phyloP scores from a whole-genome alignment of 208 protist species.

The Acanthamoeba triangularis region DNA sequence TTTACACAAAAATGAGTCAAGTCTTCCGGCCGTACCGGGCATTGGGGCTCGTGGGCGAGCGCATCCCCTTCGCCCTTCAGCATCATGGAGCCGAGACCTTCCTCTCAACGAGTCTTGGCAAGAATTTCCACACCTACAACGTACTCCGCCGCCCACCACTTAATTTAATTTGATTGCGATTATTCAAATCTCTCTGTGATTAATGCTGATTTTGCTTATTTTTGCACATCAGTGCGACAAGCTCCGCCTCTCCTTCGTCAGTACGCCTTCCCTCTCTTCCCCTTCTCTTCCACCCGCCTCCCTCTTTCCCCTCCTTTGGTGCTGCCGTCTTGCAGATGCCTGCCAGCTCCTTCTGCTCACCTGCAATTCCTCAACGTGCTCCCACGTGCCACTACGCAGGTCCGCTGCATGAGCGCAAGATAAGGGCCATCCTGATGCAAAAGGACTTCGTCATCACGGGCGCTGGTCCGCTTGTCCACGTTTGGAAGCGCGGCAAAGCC shows the following conservation, averaged over 20 bases:
- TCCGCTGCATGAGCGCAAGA: conserved; percentile 2
- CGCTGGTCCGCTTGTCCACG: background rate
- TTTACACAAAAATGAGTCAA: conserved; percentile 53
- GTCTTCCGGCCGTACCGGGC: conserved; percentile 70
- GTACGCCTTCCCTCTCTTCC: conserved; percentile 2
- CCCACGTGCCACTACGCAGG: background rate
- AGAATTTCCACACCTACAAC: conserved; percentile 76
- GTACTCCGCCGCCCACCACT: background rate
- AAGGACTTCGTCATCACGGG: conserved; percentile 37
- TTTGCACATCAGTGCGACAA: background rate
- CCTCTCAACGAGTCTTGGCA: conserved; percentile 69
- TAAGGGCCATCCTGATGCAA: conserved; percentile 2
- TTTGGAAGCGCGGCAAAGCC: conserved; percentile 45
- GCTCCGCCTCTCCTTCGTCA: background rate
- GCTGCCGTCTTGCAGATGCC: no score
- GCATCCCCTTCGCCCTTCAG: conserved; percentile 61
- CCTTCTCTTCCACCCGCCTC: background rate
- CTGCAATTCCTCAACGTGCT: background rate
- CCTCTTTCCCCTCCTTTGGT: no score
- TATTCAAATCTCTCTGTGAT: background rate
- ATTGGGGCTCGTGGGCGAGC: conserved; percentile 66
- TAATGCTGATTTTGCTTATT: background rate
- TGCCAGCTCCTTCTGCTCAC: no score
- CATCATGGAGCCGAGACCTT: conserved; percentile 29
- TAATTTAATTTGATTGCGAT: background rate